phyloP scores from a whole-genome alignment of 371 early-diverging fungal genomes.

The Smittium culicis region DNA sequence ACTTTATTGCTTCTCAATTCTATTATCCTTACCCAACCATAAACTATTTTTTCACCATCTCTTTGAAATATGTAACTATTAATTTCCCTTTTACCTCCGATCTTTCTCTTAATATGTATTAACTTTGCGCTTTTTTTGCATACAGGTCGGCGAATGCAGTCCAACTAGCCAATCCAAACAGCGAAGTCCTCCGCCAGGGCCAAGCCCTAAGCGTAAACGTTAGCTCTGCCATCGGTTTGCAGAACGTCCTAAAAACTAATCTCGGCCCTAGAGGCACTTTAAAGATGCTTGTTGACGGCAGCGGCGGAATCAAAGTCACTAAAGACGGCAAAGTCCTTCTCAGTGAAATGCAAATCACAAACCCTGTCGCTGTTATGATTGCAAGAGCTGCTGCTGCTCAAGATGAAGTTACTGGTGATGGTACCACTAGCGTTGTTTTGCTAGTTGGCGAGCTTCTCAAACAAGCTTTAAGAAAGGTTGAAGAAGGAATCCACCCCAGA shows the following conservation, averaged over 20 bases:
- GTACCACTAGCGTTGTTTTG: constrained; percentile 94
- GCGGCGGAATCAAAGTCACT: constrained; percentile 88
- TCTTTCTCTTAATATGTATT: no score
- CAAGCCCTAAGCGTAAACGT: constrained; percentile 97
- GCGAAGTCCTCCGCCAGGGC: constrained; percentile 95
- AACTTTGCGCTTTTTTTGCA: no score
- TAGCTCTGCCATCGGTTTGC: constrained; percentile 89
- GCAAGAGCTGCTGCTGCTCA: constrained; percentile 97
- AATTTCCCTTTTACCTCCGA: no score
- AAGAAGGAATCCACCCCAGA: constrained; percentile 95
- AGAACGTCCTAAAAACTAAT: constrained; percentile 89
- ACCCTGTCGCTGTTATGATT: constrained; percentile 99
- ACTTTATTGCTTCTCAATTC: no score
- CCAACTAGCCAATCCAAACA: constrained; percentile 89
- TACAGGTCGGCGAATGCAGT: constrained; percentile 42
- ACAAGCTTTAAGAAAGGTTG: constrained; percentile 87
- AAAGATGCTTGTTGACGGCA: constrained; percentile 97
- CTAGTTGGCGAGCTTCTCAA: constrained; percentile 93
- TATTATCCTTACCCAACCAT: no score
- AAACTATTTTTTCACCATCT: no score
- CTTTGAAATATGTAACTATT: no score
- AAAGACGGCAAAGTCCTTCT: constrained; percentile 95
- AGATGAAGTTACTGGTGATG: constrained; percentile 98
- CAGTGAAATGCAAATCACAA: constrained; percentile 99
- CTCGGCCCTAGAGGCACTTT: constrained; percentile 98